Conservation (phyloP, 768 basidiomycete species). For the Hortiboletus flavorubellus region DNA sequence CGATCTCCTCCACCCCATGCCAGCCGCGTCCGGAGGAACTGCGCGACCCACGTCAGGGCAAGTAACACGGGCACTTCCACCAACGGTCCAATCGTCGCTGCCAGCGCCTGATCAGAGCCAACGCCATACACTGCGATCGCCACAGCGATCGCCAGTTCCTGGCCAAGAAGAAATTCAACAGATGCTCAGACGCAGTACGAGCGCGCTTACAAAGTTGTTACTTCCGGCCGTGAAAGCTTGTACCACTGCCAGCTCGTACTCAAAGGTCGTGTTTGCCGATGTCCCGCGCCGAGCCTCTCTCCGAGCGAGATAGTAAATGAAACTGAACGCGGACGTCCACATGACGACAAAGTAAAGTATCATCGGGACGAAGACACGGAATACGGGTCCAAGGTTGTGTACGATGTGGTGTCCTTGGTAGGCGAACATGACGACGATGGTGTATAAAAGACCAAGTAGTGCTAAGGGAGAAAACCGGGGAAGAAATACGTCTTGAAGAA, state of each 20-base stretch:
- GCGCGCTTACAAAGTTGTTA: conserved; percentile 64
- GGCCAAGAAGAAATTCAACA: neutral
- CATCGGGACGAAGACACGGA: conserved; percentile 79
- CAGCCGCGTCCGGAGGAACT: conserved; percentile 41
- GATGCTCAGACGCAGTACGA: neutral
- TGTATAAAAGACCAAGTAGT: conserved; percentile 76
- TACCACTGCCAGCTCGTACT: conserved; percentile 71
- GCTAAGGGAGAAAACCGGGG: conserved; percentile 66
- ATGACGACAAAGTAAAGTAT: conserved; percentile 75
- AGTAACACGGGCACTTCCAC: conserved; percentile 79
- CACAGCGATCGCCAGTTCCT: conserved; percentile 84
- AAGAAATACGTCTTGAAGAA: conserved; percentile 60
- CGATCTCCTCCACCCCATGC: conserved; percentile 31
- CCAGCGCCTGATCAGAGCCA: conserved; percentile 73
- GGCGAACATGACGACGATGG: conserved; percentile 73
- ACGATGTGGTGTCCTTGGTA: conserved; percentile 68
- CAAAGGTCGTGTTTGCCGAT: conserved; percentile 22
- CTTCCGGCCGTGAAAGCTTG: conserved; percentile 79
- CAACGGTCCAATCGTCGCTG: conserved; percentile 76
- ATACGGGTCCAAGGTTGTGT: conserved; percentile 70
- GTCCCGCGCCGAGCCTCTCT: conserved; percentile 22
- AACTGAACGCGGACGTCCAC: conserved; percentile 61
- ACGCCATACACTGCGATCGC: conserved; percentile 76
- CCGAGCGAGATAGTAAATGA: conserved; percentile 49
- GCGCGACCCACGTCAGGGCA: conserved; percentile 61